phyloP scores from a whole-genome alignment of 306 rosid species.

The Mucuna pruriens region DNA sequence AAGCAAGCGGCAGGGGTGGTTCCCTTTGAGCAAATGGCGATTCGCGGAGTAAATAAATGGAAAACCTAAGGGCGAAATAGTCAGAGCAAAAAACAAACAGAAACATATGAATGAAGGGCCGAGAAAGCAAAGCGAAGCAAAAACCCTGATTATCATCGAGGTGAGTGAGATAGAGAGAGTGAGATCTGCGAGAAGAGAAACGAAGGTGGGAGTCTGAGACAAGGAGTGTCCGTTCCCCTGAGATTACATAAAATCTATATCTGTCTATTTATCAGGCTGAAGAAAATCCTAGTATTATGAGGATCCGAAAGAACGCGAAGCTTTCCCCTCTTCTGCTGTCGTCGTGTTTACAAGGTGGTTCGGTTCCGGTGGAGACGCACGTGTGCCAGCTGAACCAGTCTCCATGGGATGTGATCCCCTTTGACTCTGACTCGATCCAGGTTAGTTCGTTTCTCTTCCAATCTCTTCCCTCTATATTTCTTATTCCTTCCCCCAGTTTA shows the following conservation, averaged over 20 bases:
- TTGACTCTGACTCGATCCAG: slow-evolving; percentile 53
- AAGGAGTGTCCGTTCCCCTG: neutral
- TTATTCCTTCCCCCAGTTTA: slow-evolving; percentile 1
- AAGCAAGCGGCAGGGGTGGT: slow-evolving; percentile 34
- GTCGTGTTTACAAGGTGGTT: slow-evolving; percentile 25
- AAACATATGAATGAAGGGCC: slow-evolving; percentile 57
- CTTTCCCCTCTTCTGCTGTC: slow-evolving; percentile 60
- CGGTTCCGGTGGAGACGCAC: slow-evolving; percentile 49
- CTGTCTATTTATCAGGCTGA: no score
- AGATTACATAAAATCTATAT: slow-evolving; percentile 16
- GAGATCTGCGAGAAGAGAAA: slow-evolving; percentile 64
- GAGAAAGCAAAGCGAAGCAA: slow-evolving; percentile 51
- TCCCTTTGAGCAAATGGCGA: slow-evolving; percentile 19
- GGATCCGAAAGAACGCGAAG: slow-evolving; percentile 85
- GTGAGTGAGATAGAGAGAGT: slow-evolving; percentile 22
- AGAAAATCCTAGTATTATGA: slow-evolving; percentile 44
- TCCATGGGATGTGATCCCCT: slow-evolving; percentile 86
- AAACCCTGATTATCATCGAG: slow-evolving; percentile 71
- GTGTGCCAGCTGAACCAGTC: slow-evolving; percentile 85
- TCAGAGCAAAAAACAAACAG: neutral
- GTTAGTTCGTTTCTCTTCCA: slow-evolving; percentile 49
- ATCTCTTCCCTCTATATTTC: slow-evolving; percentile 7
- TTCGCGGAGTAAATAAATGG: slow-evolving; percentile 36
- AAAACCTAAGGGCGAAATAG: slow-evolving; percentile 47
- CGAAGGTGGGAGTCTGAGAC: neutral